phyloP scores from a whole-genome alignment of 176 grass and related monocot species.

The Poa pratensis region DNA sequence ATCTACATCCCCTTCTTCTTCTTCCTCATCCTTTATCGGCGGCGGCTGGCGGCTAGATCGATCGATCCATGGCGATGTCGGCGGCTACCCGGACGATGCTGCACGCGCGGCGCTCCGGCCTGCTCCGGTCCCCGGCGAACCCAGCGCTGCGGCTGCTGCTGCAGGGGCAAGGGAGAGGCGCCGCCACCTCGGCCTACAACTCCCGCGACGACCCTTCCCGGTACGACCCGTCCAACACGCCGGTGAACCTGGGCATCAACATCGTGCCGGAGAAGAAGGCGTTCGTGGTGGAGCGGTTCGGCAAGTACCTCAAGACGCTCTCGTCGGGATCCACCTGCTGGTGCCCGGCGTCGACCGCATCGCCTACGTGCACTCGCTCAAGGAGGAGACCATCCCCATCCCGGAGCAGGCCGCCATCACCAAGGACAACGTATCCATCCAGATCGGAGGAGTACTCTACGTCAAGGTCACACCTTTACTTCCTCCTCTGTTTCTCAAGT shows the following conservation, averaged over 20 bases:
- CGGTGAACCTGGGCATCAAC: constrained; percentile 81
- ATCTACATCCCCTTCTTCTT: neutral
- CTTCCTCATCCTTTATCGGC: neutral
- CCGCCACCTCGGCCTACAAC: neutral
- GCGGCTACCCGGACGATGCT: neutral
- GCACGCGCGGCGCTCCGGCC: constrained; percentile 4
- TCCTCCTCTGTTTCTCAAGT: neutral
- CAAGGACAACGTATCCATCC: constrained; percentile 92
- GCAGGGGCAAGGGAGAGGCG: neutral
- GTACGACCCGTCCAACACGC: constrained; percentile 29
- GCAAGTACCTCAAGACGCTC: constrained; percentile 83
- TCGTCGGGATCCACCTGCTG: constrained; percentile 75
- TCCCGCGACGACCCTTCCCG: neutral
- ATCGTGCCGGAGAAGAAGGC: constrained; percentile 97
- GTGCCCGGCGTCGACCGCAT: constrained; percentile 83
- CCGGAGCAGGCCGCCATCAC: constrained; percentile 90
- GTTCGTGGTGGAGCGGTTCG: constrained; percentile 78
- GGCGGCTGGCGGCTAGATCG: neutral
- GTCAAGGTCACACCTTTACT: constrained; percentile 58
- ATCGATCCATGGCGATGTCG: neutral
- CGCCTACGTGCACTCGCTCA: constrained; percentile 92
- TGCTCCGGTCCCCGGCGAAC: neutral
- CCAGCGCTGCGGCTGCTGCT: neutral
- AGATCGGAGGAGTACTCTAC: constrained; percentile 87
- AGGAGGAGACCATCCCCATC: constrained; percentile 97